Conservation (phyloP, 2,329 filamentous ascomycete genomes). For the Tolypocladium sp. region DNA sequence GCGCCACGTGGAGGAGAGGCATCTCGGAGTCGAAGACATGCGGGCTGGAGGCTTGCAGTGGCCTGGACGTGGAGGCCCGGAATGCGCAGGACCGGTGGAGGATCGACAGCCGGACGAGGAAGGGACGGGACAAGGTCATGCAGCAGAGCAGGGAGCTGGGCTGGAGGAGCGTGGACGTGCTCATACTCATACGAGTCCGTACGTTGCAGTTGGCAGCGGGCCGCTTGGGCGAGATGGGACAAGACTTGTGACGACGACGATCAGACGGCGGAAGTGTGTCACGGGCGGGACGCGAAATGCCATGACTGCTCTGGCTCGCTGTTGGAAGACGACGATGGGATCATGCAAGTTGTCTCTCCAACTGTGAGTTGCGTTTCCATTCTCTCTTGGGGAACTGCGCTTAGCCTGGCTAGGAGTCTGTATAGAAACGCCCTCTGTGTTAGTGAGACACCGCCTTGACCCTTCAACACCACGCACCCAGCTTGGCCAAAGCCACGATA, state of each 20-base stretch:
- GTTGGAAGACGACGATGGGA: background rate
- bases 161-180: too few species aligned
- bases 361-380: background rate
- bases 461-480: background rate
- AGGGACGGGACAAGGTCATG: background rate
- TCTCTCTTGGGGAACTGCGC: background rate
- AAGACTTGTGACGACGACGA: background rate
- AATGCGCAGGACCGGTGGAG: background rate
- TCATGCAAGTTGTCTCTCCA: background rate
- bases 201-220: background rate
- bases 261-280: constrained; percentile 1
- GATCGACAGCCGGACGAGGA: background rate
- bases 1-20: background rate
- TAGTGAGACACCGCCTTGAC: background rate
- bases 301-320: background rate
- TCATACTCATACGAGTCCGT: too few species aligned
- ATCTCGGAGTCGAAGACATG: too few species aligned
- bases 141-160: background rate
- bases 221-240: background rate
- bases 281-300: background rate
- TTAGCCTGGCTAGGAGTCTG: background rate
- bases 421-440: background rate
- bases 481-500: background rate
- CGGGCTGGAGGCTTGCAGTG: too few species aligned
- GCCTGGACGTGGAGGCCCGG: too few species aligned